A percentile compares a stretch with the other conserved stretches of the same genome.
Evolutionary conservation across 345 rosid species (phyloP).

Genomic region (Mercurialis annua): DNA sequence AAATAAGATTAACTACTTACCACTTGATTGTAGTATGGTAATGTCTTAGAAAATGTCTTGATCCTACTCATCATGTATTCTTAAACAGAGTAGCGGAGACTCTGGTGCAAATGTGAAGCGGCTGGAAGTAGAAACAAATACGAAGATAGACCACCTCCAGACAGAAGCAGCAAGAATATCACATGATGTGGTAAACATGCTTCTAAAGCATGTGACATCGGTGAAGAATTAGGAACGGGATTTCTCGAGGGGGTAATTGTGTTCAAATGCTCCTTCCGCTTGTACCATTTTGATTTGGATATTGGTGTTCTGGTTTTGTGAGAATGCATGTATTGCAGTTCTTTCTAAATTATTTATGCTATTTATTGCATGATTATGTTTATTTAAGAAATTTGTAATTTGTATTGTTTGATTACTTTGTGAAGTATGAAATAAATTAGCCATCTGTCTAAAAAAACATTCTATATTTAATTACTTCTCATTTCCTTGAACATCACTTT

Average conservation of each 20-base stretch:
- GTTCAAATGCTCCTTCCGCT: not conserved
- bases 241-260: not conserved
- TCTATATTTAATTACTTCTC: not conserved
- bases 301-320: not conserved
- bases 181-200: slow-evolving; percentile 59
- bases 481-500: too few relatives aligned
- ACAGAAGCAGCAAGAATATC: slow-evolving; percentile 55
- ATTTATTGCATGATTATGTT: not conserved
- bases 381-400: not conserved
- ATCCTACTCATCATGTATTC: not conserved
- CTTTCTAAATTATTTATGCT: not conserved
- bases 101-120: slow-evolving; percentile 88
- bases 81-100: slow-evolving; percentile 73
- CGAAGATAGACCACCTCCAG: slow-evolving; percentile 62
- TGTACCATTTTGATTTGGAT: not conserved
- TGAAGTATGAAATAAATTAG: not conserved
- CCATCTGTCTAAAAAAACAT: not conserved
- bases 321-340: not conserved
- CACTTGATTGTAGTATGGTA: not conserved
- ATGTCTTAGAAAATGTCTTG: slow-evolving; percentile 15
- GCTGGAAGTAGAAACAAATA: slow-evolving; percentile 70
- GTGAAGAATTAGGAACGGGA: slow-evolving; percentile 55
- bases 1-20: not conserved
- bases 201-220: slow-evolving; percentile 74
- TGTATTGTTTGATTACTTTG: not conserved